Evolutionary conservation across 306 rosid species (phyloP), one percentile per base, ranked within the genome.

Genomic region (Calophaca sinica): DNA sequence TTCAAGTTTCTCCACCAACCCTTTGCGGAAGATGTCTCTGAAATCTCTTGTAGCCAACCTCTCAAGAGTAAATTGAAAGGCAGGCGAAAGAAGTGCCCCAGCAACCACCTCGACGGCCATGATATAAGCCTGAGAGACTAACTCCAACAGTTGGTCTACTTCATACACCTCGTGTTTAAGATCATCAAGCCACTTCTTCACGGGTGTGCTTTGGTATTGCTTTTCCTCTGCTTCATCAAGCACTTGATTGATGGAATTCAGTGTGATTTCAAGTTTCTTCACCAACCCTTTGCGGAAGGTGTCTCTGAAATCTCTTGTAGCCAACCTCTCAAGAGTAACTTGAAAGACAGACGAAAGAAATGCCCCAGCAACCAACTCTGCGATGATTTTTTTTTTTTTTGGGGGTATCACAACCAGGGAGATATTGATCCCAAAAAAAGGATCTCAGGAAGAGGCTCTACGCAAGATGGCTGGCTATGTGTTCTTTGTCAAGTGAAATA

Each of bases 211-310:
- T 5, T 6, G 9, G 4, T 78, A 48, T 11, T 86, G 87, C 55
- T 46, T 78, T 33, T 50, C 44, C 63, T 86, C 87, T 3, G 88
- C 86, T 36, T 86, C 86, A 1, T 79, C 76, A 5, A 86, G 46
- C 26, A 86, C 62, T 29, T 7, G 10, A 20, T 58, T 62, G n/a
- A 79, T 41, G 3, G 79, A 62, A 7, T 29, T 46, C 9, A 79
- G 36, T 1, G 61, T 59, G 9, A 52, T 7, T 2, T 35, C 32
- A 26, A 86, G 54, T 35, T 75, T 36, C 3, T 42, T 13, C 8
- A 75, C 76, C 50, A 68, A 9, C 3, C 11, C 58, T 10, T 41
- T 66, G 2, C 12, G 7, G 59, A 83, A 45, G 39, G 26, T 77
- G 5, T 51, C 42, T 3, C 0, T 6, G 33, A 80, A 36, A 33